These are phyloP conservation scores for Paramecium caudatum DNA, from an alignment of 73 alveolate species.

Conservation along the genomic window DNA sequence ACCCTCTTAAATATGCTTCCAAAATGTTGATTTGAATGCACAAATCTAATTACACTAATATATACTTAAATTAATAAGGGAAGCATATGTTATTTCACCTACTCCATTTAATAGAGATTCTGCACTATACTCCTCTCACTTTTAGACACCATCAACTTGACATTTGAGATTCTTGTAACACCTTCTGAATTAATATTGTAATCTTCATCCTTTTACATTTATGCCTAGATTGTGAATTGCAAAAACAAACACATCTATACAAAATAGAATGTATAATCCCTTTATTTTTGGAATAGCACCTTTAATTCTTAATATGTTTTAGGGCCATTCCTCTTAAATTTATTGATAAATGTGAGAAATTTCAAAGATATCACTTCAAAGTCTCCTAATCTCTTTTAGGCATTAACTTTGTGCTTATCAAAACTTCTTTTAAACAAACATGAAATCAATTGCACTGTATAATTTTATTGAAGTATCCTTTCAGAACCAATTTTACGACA, in stretches of 20 bases:
- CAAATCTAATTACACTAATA: not conserved
- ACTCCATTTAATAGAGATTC: slow-evolving; percentile 42
- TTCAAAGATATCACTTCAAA: slow-evolving; percentile 14
- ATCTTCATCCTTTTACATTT: slow-evolving; percentile 64
- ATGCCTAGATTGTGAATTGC: not conserved
- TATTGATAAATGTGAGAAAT: slow-evolving; percentile 21
- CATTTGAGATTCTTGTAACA: slow-evolving; percentile 30
- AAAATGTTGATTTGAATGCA: slow-evolving; percentile 15
- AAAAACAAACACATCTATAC: slow-evolving; percentile 8
- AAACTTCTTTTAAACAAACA: slow-evolving; percentile 25
- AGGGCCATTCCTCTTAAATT: slow-evolving; percentile 56
- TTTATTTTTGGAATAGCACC: slow-evolving; percentile 18
- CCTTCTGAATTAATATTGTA: slow-evolving; percentile 37
- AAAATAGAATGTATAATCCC: slow-evolving; percentile 32
- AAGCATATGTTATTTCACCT: slow-evolving; percentile 41
- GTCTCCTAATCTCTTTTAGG: not conserved
- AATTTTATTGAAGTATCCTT: not conserved
- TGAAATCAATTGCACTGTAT: slow-evolving; percentile 28
- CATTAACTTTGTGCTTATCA: not conserved
- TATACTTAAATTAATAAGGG: slow-evolving; percentile 48
- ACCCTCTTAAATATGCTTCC: slow-evolving; percentile 23
- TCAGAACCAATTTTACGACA: slow-evolving; percentile 20
- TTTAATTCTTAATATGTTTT: slow-evolving; percentile 46
- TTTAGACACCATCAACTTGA: slow-evolving; percentile 15
- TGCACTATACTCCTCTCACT: slow-evolving; percentile 55